Evolutionary conservation across 139 green algal genomes (phyloP).

Genomic region (Deuterostichococcus epilithicus): DNA sequence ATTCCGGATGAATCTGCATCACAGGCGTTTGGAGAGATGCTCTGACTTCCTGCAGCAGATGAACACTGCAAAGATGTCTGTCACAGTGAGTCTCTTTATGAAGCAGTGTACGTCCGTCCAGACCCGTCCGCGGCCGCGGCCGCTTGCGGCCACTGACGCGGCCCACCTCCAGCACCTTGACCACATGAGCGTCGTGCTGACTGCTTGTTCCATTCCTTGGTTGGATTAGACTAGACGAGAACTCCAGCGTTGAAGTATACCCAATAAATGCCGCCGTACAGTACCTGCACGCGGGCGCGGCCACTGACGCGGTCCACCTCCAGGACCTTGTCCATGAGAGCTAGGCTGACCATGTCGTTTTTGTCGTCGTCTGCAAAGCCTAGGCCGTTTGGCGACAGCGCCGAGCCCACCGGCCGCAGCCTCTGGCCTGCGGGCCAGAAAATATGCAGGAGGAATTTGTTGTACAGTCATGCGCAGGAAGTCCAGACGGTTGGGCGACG

Average conservation of each 20-base stretch:
- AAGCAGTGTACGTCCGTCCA: too few species aligned
- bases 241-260: not conserved
- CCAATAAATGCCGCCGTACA: not conserved
- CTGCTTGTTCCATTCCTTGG: too few species aligned
- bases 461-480: not conserved
- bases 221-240: too few species aligned
- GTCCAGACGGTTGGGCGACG: not conserved
- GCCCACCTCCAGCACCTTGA: too few species aligned
- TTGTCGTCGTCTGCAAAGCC: slow-evolving; percentile 73
- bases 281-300: slow-evolving; percentile 42
- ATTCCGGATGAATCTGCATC: too few species aligned
- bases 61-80: too few species aligned
- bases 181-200: too few species aligned
- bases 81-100: too few species aligned
- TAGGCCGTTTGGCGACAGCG: slow-evolving; percentile 89
- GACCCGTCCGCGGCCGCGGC: too few species aligned
- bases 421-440: slow-evolving; percentile 34
- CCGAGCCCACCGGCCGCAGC: slow-evolving; percentile 79
- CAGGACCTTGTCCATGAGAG: slow-evolving; percentile 84
- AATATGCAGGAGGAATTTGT: not conserved
- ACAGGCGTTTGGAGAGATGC: too few species aligned
- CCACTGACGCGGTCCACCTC: slow-evolving; percentile 63
- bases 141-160: too few species aligned
- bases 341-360: slow-evolving; percentile 88
- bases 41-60: too few species aligned